Evolutionary conservation across 2,329 filamentous ascomycete genomes (phyloP), one percentile per base, ranked within the genome.

Genomic region (Graphilbum sp.): DNA sequence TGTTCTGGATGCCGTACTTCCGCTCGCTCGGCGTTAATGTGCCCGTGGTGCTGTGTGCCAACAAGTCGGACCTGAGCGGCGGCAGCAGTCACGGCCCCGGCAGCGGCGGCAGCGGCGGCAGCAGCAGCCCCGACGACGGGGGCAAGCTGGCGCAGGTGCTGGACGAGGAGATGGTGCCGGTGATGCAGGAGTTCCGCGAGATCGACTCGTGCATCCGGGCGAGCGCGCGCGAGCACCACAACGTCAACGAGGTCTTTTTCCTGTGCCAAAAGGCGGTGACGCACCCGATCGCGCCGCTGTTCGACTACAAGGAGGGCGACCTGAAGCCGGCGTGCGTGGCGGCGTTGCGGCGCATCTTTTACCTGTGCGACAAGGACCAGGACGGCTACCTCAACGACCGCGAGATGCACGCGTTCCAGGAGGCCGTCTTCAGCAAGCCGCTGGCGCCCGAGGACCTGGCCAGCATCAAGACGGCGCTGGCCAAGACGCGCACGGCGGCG

Each of bases 1-100:
- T 98, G 34, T 98, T 96, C 59, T 98, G 90, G 90, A 81, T 98
- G 72, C 90, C 90, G 11, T 92, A 95, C 59, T 96, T 98, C 54
- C 81, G 90, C 43, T 94, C 87, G 4, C 72, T 98, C 30, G 90
- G 90, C n/a, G 90, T 98, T 54, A 98, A 98, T 54, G 86, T 98
- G 18, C 90, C 90, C 0, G 90, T 98, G 11, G 87, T 98, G 33
- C 64, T 98, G 40, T 96, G 90, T 52, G 86, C 90, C 52, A 96
- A 96, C 65, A 98, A 98, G 59, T 84, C 85, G n/a, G 90, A 98
- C 51, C 65, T 95, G 38, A 73, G 75, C 3, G 34, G 3, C 20
- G 35, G 29, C 15, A 15, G 21, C 18, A 25, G 25, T n/a, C 5
- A 21, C 11, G 34, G 35, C 9, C 21, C 25, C 23, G 33, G 33